Conservation (phyloP, 2,329 filamentous ascomycete species). For the Malbranchea cinnamomea region DNA sequence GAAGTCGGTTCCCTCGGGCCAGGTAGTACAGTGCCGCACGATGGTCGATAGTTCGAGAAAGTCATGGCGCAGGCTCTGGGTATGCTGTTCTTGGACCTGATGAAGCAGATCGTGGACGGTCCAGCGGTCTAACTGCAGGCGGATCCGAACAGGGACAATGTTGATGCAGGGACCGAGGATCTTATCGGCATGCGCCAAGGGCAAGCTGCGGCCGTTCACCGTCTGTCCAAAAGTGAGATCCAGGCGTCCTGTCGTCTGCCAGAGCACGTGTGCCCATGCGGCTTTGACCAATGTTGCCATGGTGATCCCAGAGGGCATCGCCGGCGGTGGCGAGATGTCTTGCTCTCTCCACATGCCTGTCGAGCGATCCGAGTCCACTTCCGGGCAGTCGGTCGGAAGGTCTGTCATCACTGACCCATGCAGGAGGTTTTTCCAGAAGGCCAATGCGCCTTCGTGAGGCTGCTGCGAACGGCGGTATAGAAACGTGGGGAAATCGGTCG, state of each 20-base stretch:
- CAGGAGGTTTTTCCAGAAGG: conserved; percentile 43
- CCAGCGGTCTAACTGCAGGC: conserved; percentile 30
- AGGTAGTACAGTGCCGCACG: conserved; percentile 2
- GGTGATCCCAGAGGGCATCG: conserved; percentile 34
- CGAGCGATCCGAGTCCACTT: too few relatives aligned
- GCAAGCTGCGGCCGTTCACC: conserved; percentile 42
- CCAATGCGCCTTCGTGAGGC: conserved; percentile 20
- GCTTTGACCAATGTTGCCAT: conserved; percentile 44
- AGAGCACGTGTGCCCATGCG: conserved; percentile 43
- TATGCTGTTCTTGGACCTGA: conserved; percentile 35
- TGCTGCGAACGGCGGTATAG: neutral
- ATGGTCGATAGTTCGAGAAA: conserved; percentile 4
- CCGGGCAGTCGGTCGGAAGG: too few relatives aligned
- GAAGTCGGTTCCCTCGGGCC: too few relatives aligned
- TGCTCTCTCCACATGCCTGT: neutral
- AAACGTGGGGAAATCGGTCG: conserved; percentile 17
- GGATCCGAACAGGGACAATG: conserved; percentile 43
- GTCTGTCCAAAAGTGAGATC: conserved; percentile 48
- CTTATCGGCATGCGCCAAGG: conserved; percentile 32
- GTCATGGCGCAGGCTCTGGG: conserved; percentile 2
- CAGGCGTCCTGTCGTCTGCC: conserved; percentile 28
- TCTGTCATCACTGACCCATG: conserved; percentile 31
- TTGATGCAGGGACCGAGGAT: conserved; percentile 47
- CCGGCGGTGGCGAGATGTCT: neutral
- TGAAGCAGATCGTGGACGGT: conserved; percentile 32